Base-by-base conservation (phyloP, 2,329 filamentous ascomycete species). In the Colletotrichum liriopes region DNA sequence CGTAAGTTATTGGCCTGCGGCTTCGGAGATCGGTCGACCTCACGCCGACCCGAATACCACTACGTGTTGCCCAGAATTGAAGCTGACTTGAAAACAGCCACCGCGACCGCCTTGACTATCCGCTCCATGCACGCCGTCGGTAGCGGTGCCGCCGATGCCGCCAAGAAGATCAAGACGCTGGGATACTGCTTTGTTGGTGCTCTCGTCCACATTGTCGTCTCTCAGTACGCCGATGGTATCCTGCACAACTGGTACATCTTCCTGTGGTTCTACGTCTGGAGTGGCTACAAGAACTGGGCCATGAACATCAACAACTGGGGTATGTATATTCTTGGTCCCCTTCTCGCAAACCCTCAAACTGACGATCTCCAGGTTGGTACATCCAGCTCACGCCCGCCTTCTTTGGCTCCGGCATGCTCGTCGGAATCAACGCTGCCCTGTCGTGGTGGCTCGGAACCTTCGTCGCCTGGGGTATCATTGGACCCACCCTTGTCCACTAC, bases 31-130 rank as follows among this genome's bases (percentile, higher is more conserved):
- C 23, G 23, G 14, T 8, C 23, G 1, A 23, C 7, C 1, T 8
- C 5, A 6, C 14, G 3, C 49, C 26, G 7, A 26, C 6, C 49
- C 14, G 23, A 14, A 5, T 16, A 1, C 49, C 3, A 29, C 58
- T 66, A 55, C 11, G 1, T n/a, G 1, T 23, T 26, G 7, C 5
- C 5, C 12, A 2, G 1, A 7, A 51, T 5, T 23, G 39, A 37
- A 3, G 23, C 43, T 68, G 12, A 62, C 32, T 5, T 26, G 5
- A 6, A n/a, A 55, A 41, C 54, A 72, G 69, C 89, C 0, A 89
- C 88, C 29, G 90, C 89, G 2, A 90, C 89, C 1, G 89, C 89
- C 41, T 85, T 91, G 81, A 89, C 89, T 1, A 91, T 92, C 69
- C 86, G 88, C 6, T 87, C 85, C 29, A 91, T 91, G 89, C 89